phyloP scores from a whole-genome alignment of 208 protist genomes.

The Crithidia thermophila region DNA sequence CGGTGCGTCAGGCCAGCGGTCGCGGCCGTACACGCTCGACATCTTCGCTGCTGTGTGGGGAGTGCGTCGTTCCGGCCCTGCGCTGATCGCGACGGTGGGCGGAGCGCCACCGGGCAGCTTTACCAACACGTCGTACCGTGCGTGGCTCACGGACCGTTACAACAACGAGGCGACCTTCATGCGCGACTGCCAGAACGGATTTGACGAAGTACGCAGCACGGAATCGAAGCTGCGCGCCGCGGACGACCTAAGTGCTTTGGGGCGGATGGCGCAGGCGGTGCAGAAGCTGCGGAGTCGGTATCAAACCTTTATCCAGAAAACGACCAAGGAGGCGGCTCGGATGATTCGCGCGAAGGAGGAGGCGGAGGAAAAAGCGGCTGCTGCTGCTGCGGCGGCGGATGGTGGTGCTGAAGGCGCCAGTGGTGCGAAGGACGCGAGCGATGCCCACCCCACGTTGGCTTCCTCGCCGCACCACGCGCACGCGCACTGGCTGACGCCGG shows the following conservation, averaged over 20 bases:
- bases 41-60: slow-evolving; percentile 57
- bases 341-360: background rate
- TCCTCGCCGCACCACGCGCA: background rate
- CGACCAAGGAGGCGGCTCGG: slow-evolving; percentile 49
- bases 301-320: slow-evolving; percentile 50
- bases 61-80: slow-evolving; percentile 14
- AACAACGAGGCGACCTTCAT: slow-evolving; percentile 68
- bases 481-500: slow-evolving; percentile 12
- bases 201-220: slow-evolving; percentile 63
- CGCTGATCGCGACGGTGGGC: slow-evolving; percentile 7
- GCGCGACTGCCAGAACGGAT: slow-evolving; percentile 42
- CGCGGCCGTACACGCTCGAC: slow-evolving; percentile 31
- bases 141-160: slow-evolving; percentile 50
- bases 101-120: background rate
- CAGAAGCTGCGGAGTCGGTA: slow-evolving; percentile 42
- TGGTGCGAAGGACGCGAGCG: background rate
- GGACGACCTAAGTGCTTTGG: slow-evolving; percentile 45
- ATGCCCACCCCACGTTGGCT: background rate
- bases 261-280: slow-evolving; percentile 49
- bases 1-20: slow-evolving; percentile 28
- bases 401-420: too few relatives aligned
- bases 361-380: too few relatives aligned
- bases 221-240: slow-evolving; percentile 43
- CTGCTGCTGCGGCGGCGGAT: too few relatives aligned
- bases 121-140: slow-evolving; percentile 48